Percentiles rank a stretch among this genome's conserved stretches.
Conservation (phyloP, 2,329 filamentous ascomycete genomes). For the Cadophora luteo-olivacea region DNA sequence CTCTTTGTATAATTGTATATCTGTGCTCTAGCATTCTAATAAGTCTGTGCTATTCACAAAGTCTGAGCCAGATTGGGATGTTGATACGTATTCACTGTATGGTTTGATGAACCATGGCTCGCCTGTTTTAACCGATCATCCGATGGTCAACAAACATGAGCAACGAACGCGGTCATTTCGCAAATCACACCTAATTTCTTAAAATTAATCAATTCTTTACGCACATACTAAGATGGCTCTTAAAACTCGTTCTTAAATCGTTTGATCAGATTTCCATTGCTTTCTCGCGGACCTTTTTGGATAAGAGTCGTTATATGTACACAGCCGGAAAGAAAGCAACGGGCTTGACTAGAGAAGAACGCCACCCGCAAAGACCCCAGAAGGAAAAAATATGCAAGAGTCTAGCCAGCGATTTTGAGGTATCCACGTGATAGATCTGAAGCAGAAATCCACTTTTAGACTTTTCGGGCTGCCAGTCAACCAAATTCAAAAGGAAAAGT, state of each 20-base stretch:
- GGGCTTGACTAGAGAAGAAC: constrained; percentile 11
- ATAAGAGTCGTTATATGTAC: constrained; percentile 23
- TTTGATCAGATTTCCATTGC: constrained; percentile 3
- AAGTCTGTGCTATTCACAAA: no score
- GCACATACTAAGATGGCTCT: background rate
- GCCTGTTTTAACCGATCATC: no score
- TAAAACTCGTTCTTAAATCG: background rate
- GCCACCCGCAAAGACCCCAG: constrained; percentile 19
- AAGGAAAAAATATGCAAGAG: constrained; percentile 15
- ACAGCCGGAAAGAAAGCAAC: constrained; percentile 13
- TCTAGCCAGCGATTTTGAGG: constrained; percentile 15
- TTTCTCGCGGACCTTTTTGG: constrained; percentile 12
- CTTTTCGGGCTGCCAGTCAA: constrained; percentile 24
- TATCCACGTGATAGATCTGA: constrained; percentile 21
- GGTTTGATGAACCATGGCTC: no score
- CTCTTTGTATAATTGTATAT: constrained; percentile 6
- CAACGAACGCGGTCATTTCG: no score
- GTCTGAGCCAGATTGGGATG: no score
- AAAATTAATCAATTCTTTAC: background rate
- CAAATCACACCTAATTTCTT: no score
- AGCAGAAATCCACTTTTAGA: constrained; percentile 33
- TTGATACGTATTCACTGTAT: no score
- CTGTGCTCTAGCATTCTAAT: background rate
- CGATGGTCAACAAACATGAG: no score
- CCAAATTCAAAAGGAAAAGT: constrained; percentile 6